A percentile compares a stretch with the other conserved stretches of the same genome.
These are phyloP conservation scores for Leucogyrophana mollusca DNA, from an alignment of 768 basidiomycete species.

Conservation along the genomic window DNA sequence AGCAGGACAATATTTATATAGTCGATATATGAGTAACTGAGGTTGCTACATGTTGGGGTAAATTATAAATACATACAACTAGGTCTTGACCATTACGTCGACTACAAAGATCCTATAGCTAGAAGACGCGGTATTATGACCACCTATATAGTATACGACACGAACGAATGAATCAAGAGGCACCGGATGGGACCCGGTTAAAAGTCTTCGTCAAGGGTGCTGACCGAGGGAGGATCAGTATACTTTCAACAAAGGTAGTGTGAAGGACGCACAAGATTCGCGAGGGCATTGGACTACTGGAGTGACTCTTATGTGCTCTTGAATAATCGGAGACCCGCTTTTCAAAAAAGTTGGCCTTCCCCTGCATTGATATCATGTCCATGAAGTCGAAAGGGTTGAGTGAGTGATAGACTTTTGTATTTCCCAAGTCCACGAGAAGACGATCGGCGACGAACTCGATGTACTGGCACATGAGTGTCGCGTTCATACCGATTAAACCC, in stretches of 20 bases:
- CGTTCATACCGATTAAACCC: conserved; percentile 89
- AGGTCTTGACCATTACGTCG: no score
- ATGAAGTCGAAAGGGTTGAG: conserved; percentile 91
- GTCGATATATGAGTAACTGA: no score
- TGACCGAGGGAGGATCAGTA: background rate
- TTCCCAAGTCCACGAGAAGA: conserved; percentile 80
- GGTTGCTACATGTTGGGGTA: no score
- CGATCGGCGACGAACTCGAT: conserved; percentile 93
- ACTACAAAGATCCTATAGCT: no score
- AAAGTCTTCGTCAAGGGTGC: conserved; percentile 9
- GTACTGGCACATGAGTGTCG: conserved; percentile 82
- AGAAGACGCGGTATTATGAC: no score
- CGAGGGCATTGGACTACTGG: conserved; percentile 1
- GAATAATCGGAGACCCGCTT: conserved; percentile 88
- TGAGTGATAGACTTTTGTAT: conserved; percentile 70
- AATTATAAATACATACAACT: no score
- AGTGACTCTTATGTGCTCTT: conserved; percentile 57
- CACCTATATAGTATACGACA: no score
- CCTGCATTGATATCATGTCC: conserved; percentile 93
- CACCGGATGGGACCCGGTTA: no score
- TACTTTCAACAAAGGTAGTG: no score
- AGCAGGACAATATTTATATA: no score
- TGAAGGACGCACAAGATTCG: no score
- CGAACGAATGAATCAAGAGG: no score
- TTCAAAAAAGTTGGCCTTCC: conserved; percentile 97